Evolutionary conservation across 2,329 filamentous ascomycete species (phyloP).

Genomic region (Fusarium sp.): DNA sequence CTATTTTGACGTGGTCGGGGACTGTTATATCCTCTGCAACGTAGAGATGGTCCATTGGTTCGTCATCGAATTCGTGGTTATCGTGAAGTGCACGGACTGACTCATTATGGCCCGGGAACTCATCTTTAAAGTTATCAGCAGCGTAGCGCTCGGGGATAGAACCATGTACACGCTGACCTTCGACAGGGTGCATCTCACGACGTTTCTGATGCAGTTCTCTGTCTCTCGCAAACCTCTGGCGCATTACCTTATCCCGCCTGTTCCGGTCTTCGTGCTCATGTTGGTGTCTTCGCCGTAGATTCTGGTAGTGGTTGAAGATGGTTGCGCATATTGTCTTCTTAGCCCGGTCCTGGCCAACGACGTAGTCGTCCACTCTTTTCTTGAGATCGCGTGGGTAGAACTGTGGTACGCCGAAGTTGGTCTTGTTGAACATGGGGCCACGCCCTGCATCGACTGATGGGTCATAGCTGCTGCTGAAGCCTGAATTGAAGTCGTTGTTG

Average conservation of each 20-base stretch:
- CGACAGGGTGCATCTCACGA: constrained; percentile 74
- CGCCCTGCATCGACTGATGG: constrained; percentile 60
- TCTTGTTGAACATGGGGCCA: constrained; percentile 67
- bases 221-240: constrained; percentile 76
- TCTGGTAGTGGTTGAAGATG: constrained; percentile 96
- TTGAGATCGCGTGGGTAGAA: constrained; percentile 78
- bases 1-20: constrained; percentile 72
- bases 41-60: constrained; percentile 55
- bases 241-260: constrained; percentile 69
- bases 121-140: constrained; percentile 57
- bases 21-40: constrained; percentile 55
- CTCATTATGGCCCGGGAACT: constrained; percentile 62
- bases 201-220: constrained; percentile 63
- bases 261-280: constrained; percentile 73
- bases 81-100: constrained; percentile 54
- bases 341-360: constrained; percentile 92
- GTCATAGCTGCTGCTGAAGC: constrained; percentile 68
- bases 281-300: constrained; percentile 78
- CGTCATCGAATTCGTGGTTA: constrained; percentile 41
- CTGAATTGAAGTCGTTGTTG: constrained; percentile 61
- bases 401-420: constrained; percentile 65
- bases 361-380: constrained; percentile 91
- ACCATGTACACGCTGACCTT: constrained; percentile 66
- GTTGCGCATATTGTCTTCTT: constrained; percentile 94
- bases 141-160: constrained; percentile 41